Base-by-base conservation (phyloP, 2,329 filamentous ascomycete genomes). In the Cordyceps pruinosa region DNA sequence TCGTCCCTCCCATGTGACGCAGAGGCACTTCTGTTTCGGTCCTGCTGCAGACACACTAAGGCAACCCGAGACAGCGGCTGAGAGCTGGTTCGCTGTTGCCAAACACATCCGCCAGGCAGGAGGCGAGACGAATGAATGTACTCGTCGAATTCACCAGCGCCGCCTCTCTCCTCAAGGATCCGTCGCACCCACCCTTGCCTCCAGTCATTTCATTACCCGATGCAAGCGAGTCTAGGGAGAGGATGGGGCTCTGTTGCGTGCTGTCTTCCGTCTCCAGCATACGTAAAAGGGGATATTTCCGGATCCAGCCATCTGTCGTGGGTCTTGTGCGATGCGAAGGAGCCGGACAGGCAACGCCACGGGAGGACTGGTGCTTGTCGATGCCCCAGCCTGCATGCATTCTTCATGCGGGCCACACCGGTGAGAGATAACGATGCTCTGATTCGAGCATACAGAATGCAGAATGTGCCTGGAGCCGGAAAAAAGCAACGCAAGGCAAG, bases 41-140 rank as follows among this genome's bases (percentile, higher is more conserved):
- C 32, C 32, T 54, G 51, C 30, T 54, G 51, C 51, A 54, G 51
- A 46, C 23, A 23, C 42, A 54, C 41, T 46, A 54, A 39, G 34
- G 41, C 30, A 30, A 26, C 28, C 37, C 42, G 30, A 54, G 51
- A 46, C 42, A 34, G 28, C 19, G 19, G 50, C 50, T 35, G 39
- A 45, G 42, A 8, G n/a, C 23, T 10, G 4, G 19, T 30, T 23
- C n/a, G 15, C 3, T 19, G 25, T 13, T 21, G n/a, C 6, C 15
- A 50, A 39, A 23, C 17, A 17, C 13, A n/a, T 32, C 12, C 25
- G 15, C 12, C 34, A 19, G n/a, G n/a, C n/a, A n/a, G n/a, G n/a
- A n/a, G n/a, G n/a, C n/a, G n/a, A n/a, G n/a, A n/a, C n/a, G n/a
- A n/a, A n/a, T n/a, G n/a, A n/a, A n/a, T n/a, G n/a, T n/a, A n/a